Conservation (phyloP, 2,329 filamentous ascomycete genomes). For the Hypoxylon sp. region DNA sequence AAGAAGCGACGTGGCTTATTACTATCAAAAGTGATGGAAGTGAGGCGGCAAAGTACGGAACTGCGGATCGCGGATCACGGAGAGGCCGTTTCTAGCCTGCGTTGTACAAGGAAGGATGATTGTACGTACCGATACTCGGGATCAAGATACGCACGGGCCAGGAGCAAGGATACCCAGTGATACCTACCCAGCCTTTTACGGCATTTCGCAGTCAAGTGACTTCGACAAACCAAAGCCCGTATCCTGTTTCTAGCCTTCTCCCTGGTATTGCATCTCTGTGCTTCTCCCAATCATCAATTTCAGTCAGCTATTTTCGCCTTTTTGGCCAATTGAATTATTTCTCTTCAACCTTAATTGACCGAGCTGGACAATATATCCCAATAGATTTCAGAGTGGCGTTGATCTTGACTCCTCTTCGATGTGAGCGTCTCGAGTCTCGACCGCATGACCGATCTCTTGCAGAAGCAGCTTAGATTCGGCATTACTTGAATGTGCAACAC, state of each 20-base stretch:
- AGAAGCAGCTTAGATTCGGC: conserved; percentile 41
- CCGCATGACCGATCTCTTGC: conserved; percentile 38
- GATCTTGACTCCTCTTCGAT: conserved; percentile 37
- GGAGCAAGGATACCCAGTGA: conserved; percentile 1
- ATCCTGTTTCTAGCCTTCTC: conserved; percentile 12
- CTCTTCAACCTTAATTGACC: conserved; percentile 37
- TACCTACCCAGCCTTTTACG: conserved; percentile 5
- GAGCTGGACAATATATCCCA: conserved; percentile 27
- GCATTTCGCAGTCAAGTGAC: conserved; percentile 41
- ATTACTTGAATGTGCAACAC: conserved; percentile 32
- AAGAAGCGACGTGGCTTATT: conserved; percentile 36
- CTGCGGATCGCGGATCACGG: conserved; percentile 42
- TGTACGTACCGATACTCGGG: conserved; percentile 30
- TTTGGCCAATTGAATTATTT: conserved; percentile 34
- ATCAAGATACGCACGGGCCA: conserved; percentile 22
- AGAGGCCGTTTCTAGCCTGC: conserved; percentile 43
- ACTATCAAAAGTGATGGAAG: conserved; percentile 22
- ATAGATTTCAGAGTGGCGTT: conserved; percentile 15
- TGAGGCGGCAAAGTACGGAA: conserved; percentile 43
- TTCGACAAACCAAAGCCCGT: conserved; percentile 24
- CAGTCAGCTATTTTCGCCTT: conserved; percentile 26
- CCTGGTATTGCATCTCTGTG: conserved; percentile 30
- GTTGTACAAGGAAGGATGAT: conserved; percentile 1
- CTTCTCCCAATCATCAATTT: conserved; percentile 39
- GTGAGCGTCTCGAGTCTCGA: conserved; percentile 23